Base-by-base conservation (phyloP, 2,329 filamentous ascomycete genomes). In the Ophiostoma piceae region DNA sequence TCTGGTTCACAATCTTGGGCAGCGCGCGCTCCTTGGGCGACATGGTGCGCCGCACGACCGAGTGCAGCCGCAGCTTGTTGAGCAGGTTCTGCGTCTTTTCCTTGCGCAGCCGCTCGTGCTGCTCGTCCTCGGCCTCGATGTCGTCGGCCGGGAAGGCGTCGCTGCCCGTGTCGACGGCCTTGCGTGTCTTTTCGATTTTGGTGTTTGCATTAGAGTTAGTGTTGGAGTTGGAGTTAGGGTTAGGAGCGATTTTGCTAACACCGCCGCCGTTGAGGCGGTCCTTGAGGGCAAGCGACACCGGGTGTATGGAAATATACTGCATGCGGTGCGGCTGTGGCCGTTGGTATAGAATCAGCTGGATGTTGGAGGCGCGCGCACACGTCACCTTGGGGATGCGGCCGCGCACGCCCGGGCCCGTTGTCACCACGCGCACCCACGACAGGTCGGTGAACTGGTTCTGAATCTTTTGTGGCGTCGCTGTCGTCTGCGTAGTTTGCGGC, bases 261-360 rank as follows among this genome's bases (percentile, higher is more conserved):
- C 16, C 5, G 66, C 66, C 51, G 8, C 79, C 65, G 54, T 71
- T 54, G 16, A 81, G 81, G 75, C 94, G 92, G 76, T 94, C 91
- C 2, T 86, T 91, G 16, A 99, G 82, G 0, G 93, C 93, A 60
- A 99, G 84, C 0, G 93, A 90, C 68, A 99, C 98, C 0, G 95
- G 94, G 37, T 88, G 87, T 26, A 97, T 83, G 0, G 95, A 99
- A 74, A 98, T 90, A 79, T 98, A 99, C 79, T 99, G 94, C 95
- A 99, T 98, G 69, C 89, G 87, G 41, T 85, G 88, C 0, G 95
- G 94, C 70, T 90, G 86, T 0, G 95, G 95, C 66, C 94, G 85
- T 75, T 97, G 89, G 79, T 96, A 99, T 70, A 96, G 84, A 71
- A 98, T 91, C 64, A 97, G 86, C 77, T 99, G 95, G 65, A 96